Evolutionary conservation across 2,329 filamentous ascomycete genomes (phyloP).

Genomic region (Didymella keratinophila): DNA sequence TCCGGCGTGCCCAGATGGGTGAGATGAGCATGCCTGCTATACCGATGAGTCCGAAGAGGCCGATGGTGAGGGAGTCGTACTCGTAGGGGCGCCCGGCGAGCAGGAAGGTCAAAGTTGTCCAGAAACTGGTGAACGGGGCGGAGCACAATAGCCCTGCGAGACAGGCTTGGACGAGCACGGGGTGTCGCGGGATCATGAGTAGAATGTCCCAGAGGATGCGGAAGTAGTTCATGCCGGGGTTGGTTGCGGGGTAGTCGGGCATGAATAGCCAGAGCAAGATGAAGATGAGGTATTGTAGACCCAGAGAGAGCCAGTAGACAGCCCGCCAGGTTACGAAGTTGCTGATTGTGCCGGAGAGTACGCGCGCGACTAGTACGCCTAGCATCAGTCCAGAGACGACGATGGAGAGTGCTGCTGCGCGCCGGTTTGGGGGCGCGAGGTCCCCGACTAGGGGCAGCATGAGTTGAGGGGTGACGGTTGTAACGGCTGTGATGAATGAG

Average conservation of each 20-base stretch:
- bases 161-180: slow-evolving; percentile 73
- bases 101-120: slow-evolving; percentile 82
- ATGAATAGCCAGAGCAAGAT: slow-evolving; percentile 73
- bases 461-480: slow-evolving; percentile 76
- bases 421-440: slow-evolving; percentile 72
- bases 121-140: slow-evolving; percentile 71
- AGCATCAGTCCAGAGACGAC: slow-evolving; percentile 78
- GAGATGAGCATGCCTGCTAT: slow-evolving; percentile 72
- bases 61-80: slow-evolving; percentile 73
- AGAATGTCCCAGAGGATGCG: slow-evolving; percentile 71
- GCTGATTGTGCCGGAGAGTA: slow-evolving; percentile 77
- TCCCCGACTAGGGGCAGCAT: slow-evolving; percentile 85
- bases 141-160: slow-evolving; percentile 70
- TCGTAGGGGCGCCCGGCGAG: slow-evolving; percentile 73
- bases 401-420: slow-evolving; percentile 74
- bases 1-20: slow-evolving; percentile 72
- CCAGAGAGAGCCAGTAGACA: slow-evolving; percentile 81
- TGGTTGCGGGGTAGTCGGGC: slow-evolving; percentile 82
- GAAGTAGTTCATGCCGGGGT: slow-evolving; percentile 72
- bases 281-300: slow-evolving; percentile 72
- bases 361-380: slow-evolving; percentile 77
- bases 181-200: slow-evolving; percentile 69
- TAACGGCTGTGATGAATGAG: slow-evolving; percentile 77
- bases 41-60: slow-evolving; percentile 80
- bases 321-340: slow-evolving; percentile 78